Evolutionary conservation across 257 asterid genomes (phyloP).

Genomic region (Lavandula angustifolia): DNA sequence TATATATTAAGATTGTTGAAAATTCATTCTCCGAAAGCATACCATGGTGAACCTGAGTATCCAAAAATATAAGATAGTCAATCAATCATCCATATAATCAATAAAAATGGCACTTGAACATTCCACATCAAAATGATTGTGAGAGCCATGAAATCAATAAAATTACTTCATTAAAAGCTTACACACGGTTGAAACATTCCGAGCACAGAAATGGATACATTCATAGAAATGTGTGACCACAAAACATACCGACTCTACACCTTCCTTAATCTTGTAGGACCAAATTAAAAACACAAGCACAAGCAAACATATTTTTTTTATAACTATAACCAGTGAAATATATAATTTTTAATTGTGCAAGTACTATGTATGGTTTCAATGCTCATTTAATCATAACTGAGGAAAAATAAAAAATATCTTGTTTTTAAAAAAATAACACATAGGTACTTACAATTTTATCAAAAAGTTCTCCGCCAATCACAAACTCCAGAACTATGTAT

Average conservation of each 20-base stretch:
- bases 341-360: conserved; percentile 7
- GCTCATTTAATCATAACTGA: background rate
- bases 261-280: background rate
- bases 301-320: conserved; percentile 5
- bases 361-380: conserved; percentile 6
- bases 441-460: conserved; percentile 72
- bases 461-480: conserved; percentile 87
- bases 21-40: conserved; percentile 73
- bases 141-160: background rate
- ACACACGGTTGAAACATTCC: conserved; percentile 5
- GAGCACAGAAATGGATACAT: conserved; percentile 9
- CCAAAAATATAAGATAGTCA: conserved; percentile 19
- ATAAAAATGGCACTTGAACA: background rate
- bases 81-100: conserved; percentile 22
- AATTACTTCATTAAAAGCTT: conserved; percentile 1
- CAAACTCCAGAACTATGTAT: conserved; percentile 84
- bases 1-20: background rate
- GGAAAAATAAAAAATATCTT: conserved; percentile 8
- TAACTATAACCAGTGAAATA: background rate
- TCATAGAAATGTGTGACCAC: conserved; percentile 21
- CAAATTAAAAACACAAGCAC: conserved; percentile 2
- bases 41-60: conserved; percentile 69
- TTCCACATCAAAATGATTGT: conserved; percentile 10
- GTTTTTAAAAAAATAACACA: conserved; percentile 4
- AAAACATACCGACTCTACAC: conserved; percentile 4